phyloP scores from a whole-genome alignment of 1,284 basidiomycete genomes.

The Boletellus sp. region DNA sequence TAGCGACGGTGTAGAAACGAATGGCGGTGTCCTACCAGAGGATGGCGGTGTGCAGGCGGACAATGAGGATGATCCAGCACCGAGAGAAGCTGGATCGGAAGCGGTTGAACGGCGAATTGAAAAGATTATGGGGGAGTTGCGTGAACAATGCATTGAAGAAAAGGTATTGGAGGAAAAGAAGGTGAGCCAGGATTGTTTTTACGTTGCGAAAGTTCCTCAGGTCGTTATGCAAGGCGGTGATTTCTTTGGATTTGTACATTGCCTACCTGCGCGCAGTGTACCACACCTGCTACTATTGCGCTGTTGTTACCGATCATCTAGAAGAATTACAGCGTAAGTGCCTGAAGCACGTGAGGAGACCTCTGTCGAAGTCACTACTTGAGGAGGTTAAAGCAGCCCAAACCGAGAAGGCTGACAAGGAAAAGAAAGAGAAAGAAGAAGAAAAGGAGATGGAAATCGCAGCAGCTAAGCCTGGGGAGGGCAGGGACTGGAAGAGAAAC shows the following conservation, averaged over 20 bases:
- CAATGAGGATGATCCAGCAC: constrained; percentile 53
- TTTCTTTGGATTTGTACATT: constrained; percentile 82
- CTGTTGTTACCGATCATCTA: constrained; percentile 83
- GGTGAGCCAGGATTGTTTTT: constrained; percentile 41
- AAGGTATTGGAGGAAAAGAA: constrained; percentile 62
- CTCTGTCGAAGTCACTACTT: constrained; percentile 52
- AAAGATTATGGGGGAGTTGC: constrained; percentile 64
- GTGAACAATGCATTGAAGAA: constrained; percentile 63
- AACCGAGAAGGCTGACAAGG: constrained; percentile 40
- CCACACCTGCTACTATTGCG: constrained; percentile 94
- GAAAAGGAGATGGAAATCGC: constrained; percentile 29
- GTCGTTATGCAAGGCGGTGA: constrained; percentile 47
- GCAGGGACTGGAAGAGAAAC: constrained; percentile 65
- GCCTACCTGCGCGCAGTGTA: constrained; percentile 81
- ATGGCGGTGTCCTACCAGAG: constrained; percentile 29
- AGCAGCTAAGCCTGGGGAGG: constrained; percentile 33
- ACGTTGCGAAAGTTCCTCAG: constrained; percentile 19
- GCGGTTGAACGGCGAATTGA: constrained; percentile 74
- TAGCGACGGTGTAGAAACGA: constrained; percentile 30
- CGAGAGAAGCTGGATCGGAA: constrained; percentile 57
- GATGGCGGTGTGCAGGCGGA: constrained; percentile 40
- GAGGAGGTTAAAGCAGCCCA: constrained; percentile 54
- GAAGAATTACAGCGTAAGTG: constrained; percentile 94
- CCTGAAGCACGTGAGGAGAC: constrained; percentile 83
- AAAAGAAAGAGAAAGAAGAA: constrained; percentile 36